Percentiles rank a stretch among this genome's conserved stretches.
Evolutionary conservation across 148 eudicot species (phyloP).

Genomic region (Cornus kousa): DNA sequence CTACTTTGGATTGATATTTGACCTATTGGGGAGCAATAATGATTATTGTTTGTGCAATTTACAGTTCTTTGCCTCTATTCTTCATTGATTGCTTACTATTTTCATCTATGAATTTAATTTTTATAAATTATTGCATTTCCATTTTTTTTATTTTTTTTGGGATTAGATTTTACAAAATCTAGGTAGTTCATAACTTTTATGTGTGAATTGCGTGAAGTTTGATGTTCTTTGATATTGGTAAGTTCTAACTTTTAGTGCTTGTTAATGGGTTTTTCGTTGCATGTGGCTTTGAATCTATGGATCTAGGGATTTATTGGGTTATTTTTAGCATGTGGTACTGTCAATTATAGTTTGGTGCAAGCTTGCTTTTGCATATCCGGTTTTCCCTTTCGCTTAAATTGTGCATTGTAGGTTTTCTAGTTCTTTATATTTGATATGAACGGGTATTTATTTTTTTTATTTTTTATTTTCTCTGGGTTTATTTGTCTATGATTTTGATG

Average conservation of each 20-base stretch:
- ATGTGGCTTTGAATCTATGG: conserved; percentile 5
- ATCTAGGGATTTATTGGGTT: neutral
- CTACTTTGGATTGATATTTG: neutral
- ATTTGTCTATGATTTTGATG: neutral
- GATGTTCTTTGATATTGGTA: neutral
- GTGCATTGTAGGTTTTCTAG: neutral
- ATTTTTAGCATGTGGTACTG: neutral
- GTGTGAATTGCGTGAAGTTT: neutral
- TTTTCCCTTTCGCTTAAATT: neutral
- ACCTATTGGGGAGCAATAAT: neutral
- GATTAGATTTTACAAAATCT: neutral
- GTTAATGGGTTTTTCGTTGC: conserved; percentile 7
- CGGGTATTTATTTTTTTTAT: no score
- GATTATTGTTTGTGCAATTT: neutral
- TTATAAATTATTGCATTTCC: no score
- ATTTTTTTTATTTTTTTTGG: neutral
- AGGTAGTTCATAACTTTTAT: neutral
- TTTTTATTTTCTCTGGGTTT: neutral
- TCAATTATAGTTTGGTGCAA: neutral
- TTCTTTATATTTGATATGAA: neutral
- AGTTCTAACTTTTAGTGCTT: neutral
- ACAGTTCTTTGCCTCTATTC: neutral
- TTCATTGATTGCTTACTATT: neutral
- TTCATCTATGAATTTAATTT: neutral
- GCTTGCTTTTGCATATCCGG: neutral